These are phyloP conservation scores for Basipetospora chlamydospora DNA, from an alignment of 2,329 filamentous ascomycete species.

Conservation along the genomic window DNA sequence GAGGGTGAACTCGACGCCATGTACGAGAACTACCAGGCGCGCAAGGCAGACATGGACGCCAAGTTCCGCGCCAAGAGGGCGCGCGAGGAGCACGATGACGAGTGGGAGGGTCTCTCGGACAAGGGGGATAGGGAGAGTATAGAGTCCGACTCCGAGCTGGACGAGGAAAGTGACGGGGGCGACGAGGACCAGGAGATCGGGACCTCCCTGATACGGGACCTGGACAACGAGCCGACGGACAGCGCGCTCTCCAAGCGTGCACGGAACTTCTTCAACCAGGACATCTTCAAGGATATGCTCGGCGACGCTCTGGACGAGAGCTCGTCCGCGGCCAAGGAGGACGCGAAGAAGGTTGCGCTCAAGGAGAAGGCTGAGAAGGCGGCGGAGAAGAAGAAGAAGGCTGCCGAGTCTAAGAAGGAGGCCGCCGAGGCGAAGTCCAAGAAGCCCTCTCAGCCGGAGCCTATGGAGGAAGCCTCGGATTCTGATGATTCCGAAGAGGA, in stretches of 20 bases:
- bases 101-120: constrained; percentile 81
- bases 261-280: constrained; percentile 81
- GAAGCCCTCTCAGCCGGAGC: constrained; percentile 16
- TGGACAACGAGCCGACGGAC: constrained; percentile 26
- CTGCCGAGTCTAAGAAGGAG: constrained; percentile 19
- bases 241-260: constrained; percentile 62
- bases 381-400: too few species aligned
- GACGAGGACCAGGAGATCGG: constrained; percentile 19
- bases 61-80: constrained; percentile 87
- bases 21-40: constrained; percentile 76
- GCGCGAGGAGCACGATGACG: constrained; percentile 67
- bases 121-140: constrained; percentile 45
- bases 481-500: constrained; percentile 15
- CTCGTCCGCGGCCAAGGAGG: constrained; percentile 16
- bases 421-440: constrained; percentile 9
- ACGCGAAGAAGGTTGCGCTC: constrained; percentile 13
- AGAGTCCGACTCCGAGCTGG: constrained; percentile 41
- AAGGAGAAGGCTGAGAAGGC: constrained; percentile 11
- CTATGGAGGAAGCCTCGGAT: constrained; percentile 12
- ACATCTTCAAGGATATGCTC: constrained; percentile 65
- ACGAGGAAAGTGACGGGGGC: constrained; percentile 18
- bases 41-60: constrained; percentile 64
- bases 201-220: constrained; percentile 20
- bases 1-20: constrained; percentile 75
- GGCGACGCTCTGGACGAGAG: constrained; percentile 41